Evolutionary conservation across 2,329 filamentous ascomycete species (phyloP), one percentile per base, ranked within the genome.

Genomic region (Akanthomyces lecanii): DNA sequence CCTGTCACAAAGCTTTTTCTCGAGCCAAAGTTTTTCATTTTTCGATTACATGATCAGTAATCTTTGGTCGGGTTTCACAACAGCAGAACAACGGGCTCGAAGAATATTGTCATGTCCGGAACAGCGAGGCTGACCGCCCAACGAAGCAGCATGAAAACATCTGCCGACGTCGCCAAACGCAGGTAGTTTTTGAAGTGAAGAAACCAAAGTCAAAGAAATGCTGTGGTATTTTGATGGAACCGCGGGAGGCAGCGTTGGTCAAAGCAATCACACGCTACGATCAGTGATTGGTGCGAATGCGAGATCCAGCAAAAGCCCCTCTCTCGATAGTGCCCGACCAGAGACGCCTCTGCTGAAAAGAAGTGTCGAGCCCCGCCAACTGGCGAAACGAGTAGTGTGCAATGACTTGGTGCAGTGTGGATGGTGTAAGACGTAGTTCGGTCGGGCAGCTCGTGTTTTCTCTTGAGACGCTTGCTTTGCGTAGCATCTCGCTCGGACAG

Each of bases 11-110:
- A 25, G 6, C 36, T 14, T 10, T 40, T 21, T 28, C 14, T 40
- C n/a, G 1, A 16, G 28, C 7, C 44, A 50, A 42, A 50, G 21
- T 16, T 25, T 16, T 14, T 3, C 12, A 36, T 36, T 36, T 36
- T n/a, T 14, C 45, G 56, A 50, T 40, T 58, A 40, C 40, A 42
- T 59, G 56, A 59, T 59, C 38, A 40, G 47, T 59, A 8, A 59
- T 59, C 56, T 42, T 30, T 18, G 40, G 25, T 25, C 38, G 18
- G 48, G 21, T 52, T 51, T 42, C 33, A 55, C 52, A 55, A 12
- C 21, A 33, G 25, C 30, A n/a, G 2, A 14, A 55, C 8, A 10
- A 7, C 33, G 7, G 33, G 33, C 33, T 36, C n/a, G 8, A 40
- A n/a, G 7, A 5, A 54, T 23, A 38, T 40, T 4, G 36, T 5